phyloP scores from a whole-genome alignment of 2,329 filamentous ascomycete species.

The Coniochaeta pulveracea region DNA sequence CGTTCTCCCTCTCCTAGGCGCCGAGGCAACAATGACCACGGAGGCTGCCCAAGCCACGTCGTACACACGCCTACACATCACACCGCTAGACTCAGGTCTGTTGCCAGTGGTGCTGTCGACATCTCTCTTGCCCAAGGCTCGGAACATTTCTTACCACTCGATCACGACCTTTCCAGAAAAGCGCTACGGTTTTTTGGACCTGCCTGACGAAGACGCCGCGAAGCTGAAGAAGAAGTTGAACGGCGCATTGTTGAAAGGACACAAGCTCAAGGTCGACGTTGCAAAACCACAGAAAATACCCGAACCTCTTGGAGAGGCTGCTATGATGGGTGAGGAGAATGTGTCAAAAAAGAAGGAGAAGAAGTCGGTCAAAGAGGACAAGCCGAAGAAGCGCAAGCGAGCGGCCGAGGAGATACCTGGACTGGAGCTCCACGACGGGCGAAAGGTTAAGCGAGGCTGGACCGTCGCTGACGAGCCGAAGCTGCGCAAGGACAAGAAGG shows the following conservation, averaged over 20 bases:
- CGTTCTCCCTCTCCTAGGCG: not conserved
- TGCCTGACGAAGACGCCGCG: slow-evolving; percentile 74
- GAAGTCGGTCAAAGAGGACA: slow-evolving; percentile 12
- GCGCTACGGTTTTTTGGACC: slow-evolving; percentile 79
- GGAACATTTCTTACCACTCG: slow-evolving; percentile 78
- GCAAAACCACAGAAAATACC: slow-evolving; percentile 54
- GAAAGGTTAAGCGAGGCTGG: slow-evolving; percentile 85
- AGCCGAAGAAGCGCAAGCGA: slow-evolving; percentile 33
- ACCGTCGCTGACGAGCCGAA: slow-evolving; percentile 50
- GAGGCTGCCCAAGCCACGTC: slow-evolving; percentile 1
- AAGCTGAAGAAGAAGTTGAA: slow-evolving; percentile 86
- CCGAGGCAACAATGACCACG: slow-evolving; percentile 7
- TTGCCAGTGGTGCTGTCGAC: slow-evolving; percentile 61
- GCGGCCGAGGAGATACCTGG: slow-evolving; percentile 46
- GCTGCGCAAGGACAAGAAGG: slow-evolving; percentile 32
- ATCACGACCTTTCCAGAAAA: slow-evolving; percentile 83
- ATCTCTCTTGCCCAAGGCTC: slow-evolving; percentile 52
- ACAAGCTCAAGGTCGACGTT: slow-evolving; percentile 74
- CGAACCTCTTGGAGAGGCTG: slow-evolving; percentile 11
- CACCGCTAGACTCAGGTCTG: slow-evolving; percentile 69
- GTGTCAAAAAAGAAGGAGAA: slow-evolving; percentile 21
- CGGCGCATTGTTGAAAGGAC: slow-evolving; percentile 72
- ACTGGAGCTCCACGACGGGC: slow-evolving; percentile 57
- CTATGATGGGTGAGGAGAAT: slow-evolving; percentile 19
- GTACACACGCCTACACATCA: slow-evolving; percentile 67